Base-by-base conservation (phyloP, 2,329 filamentous ascomycete genomes). In the Trematosphaeria pertusa region DNA sequence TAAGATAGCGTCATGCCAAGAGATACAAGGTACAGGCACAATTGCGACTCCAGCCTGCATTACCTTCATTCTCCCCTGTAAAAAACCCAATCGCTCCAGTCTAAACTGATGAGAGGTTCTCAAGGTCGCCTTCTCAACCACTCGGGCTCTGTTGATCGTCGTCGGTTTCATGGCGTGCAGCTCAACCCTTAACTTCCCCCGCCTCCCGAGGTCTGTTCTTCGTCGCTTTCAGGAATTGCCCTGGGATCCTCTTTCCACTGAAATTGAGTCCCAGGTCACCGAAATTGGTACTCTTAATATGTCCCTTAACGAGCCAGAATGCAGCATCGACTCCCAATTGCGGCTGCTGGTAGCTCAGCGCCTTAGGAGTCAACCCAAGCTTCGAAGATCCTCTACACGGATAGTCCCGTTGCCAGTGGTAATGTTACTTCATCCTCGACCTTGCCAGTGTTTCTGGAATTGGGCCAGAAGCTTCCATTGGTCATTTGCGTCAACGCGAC, bases 1-100 rank as follows among this genome's bases (percentile, higher is more conserved):
- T 37, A 50, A 34, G n/a, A n/a, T n/a, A 26, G 38, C 32, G 18
- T 20, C 11, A n/a, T 37, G 50, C 50, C 51, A 54, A 54, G 47
- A 28, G 32, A 49, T 41, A 44, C 52, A 51, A 48, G 52, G 52
- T 43, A 46, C 43, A 15, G 21, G 40, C n/a, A 39, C 5, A 18
- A 18, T 14, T 17, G 15, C 31, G 3, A 10, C 15, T 34, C 19
- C 14, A 14, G 14, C 19, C 15, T 11, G 15, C 31, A 17, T 34
- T 14, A 15, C 9, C 10, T 17, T 9, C 10, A 17, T 18, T 34
- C 15, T 34, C 31, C 31, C 14, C 12, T 34, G 14, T n/a, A n/a
- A n/a, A n/a, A n/a, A n/a, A n/a, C n/a, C n/a, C n/a, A n/a, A n/a
- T n/a, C n/a, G n/a, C n/a, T n/a, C n/a, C n/a, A n/a, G n/a, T 31